Base-by-base conservation (phyloP, 1,284 basidiomycete genomes). In the Xerocomus amazonicus region DNA sequence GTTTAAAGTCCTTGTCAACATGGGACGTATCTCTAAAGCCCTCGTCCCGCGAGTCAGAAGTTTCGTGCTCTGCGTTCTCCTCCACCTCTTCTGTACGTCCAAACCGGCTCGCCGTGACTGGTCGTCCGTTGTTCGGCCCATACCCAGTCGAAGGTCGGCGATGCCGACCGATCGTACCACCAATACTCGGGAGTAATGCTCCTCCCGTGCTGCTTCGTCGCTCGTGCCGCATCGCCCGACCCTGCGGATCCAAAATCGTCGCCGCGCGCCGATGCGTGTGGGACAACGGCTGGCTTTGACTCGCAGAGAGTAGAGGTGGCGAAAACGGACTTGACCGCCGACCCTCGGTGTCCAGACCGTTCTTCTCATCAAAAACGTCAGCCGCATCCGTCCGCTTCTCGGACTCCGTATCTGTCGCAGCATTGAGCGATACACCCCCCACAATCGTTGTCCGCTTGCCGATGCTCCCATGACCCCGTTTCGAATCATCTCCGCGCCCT, bases 1-100 rank as follows among this genome's bases (percentile, higher is more conserved):
- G 90, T 71, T 93, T 95, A 63, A 89, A 85, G 45, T 91, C 89
- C 67, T 81, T 83, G 53, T 83, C 81, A 26, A 57, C 57, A 56
- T 71, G 67, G 56, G 73, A 69, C 63, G 72, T 53, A 35, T 66
- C 66, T 50, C 64, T 68, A 41, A 62, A 69, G 42, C 60, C 59
- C 38, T 59, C 66, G 34, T 67, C 71, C 17, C 62, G 59, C 41
- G 65, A 70, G 43, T 68, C 62, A 27, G 56, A 57, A 17, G 70
- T 71, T 54, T 77, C 75, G 38, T 69, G 66, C 52, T 77, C 68
- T 6, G 70, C 66, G 36, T 63, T 67, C 37, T 75, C 75, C 33
- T 75, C 75, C 51, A 67, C 69, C 44, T 76, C 78, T 3, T 76
- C 73, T 19, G 73, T 77, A 48, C 74, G 70, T 7, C 74, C 70